These are phyloP conservation scores for Epichloe scottii DNA, from an alignment of 2,329 filamentous ascomycete species.

Conservation along the genomic window DNA sequence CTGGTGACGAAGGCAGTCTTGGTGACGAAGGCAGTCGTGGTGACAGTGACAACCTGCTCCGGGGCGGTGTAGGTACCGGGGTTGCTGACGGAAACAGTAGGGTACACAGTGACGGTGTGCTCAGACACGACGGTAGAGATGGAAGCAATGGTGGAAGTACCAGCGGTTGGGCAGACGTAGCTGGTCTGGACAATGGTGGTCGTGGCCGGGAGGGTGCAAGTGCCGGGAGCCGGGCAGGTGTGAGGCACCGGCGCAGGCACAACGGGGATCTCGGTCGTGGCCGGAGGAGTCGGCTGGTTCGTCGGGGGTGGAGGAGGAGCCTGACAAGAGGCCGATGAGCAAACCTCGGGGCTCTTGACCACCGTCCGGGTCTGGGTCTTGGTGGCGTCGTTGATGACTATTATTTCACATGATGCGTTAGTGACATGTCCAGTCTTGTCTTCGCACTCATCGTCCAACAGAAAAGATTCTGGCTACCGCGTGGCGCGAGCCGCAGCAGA, in stretches of 20 bases:
- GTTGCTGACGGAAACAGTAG: conserved; percentile 30
- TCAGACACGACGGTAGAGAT: conserved; percentile 47
- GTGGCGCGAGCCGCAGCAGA: no score
- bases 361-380: conserved; percentile 14
- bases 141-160: conserved; percentile 65
- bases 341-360: conserved; percentile 3
- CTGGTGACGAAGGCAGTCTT: conserved; percentile 51
- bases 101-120: conserved; percentile 37
- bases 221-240: conserved; percentile 52
- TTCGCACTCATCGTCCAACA: no score
- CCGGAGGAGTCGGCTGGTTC: conserved; percentile 8
- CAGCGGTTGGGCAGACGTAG: conserved; percentile 59
- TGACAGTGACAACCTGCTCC: conserved; percentile 54
- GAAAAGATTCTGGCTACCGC: no score
- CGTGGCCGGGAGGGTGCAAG: conserved; percentile 31
- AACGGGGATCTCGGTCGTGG: conserved; percentile 20
- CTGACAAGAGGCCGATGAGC: conserved; percentile 6
- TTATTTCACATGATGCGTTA: conserved; percentile 8
- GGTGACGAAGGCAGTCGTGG: conserved; percentile 52
- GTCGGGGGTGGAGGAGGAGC: conserved; percentile 1
- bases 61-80: conserved; percentile 67
- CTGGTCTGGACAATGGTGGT: conserved; percentile 51
- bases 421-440: no score
- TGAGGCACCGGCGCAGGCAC: conserved; percentile 36
- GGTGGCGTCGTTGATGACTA: conserved; percentile 25